Evolutionary conservation across 192 early-diverging fungal species (phyloP).

Genomic region (Linderina pennispora): DNA sequence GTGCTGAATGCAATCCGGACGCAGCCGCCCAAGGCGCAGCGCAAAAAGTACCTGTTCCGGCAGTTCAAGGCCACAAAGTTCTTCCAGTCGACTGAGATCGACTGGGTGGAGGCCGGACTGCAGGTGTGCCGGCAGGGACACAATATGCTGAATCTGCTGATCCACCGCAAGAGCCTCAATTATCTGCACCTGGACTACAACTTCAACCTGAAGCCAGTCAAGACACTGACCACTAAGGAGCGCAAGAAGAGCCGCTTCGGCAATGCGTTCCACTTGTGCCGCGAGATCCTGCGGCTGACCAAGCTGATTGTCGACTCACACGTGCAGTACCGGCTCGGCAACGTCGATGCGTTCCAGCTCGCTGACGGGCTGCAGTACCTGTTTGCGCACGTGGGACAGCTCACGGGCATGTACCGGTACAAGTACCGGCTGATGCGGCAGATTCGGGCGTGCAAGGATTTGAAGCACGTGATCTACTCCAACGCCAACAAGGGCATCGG

Average conservation of each 20-base stretch:
- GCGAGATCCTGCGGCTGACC: conserved; percentile 94
- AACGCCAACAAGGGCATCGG: conserved; percentile 94
- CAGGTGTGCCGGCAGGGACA: conserved; percentile 98
- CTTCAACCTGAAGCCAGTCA: conserved; percentile 98
- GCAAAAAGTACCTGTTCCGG: conserved; percentile 92
- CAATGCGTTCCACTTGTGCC: conserved; percentile 82
- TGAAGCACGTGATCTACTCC: conserved; percentile 92
- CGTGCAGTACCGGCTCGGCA: conserved; percentile 96
- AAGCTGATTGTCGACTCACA: conserved; percentile 97
- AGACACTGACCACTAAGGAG: conserved; percentile 99
- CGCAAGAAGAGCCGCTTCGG: conserved; percentile 98
- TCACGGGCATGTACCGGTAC: conserved; percentile 99
- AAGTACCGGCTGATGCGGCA: conserved; percentile 98
- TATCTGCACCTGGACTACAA: conserved; percentile 99
- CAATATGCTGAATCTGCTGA: conserved; percentile 98
- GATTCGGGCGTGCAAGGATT: conserved; percentile 91
- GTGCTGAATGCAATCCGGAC: conserved; percentile 88
- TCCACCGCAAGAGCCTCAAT: conserved; percentile 97
- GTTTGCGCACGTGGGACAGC: conserved; percentile 97
- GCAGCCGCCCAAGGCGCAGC: conserved; percentile 78
- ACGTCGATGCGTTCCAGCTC: conserved; percentile 98
- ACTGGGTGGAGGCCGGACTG: conserved; percentile 99
- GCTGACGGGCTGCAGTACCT: conserved; percentile 98
- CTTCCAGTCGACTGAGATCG: conserved; percentile 96
- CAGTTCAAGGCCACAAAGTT: conserved; percentile 97